Percentiles rank a stretch among this genome's conserved stretches.
These are phyloP conservation scores for Heliosperma pusillum DNA, from an alignment of 148 eudicot species.

Conservation along the genomic window DNA sequence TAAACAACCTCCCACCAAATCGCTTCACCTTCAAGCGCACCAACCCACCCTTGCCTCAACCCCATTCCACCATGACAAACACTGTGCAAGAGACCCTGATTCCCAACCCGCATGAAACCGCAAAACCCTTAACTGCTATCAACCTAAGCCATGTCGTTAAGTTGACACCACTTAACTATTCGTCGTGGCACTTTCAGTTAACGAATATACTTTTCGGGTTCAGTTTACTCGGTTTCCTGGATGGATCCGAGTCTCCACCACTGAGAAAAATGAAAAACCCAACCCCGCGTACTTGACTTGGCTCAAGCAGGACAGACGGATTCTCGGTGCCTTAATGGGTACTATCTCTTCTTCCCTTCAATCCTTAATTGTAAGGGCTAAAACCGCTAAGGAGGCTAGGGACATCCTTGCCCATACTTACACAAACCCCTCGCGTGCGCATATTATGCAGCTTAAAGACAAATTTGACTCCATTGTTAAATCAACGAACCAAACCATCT, in stretches of 20 bases:
- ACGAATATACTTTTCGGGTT: no score
- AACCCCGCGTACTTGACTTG: no score
- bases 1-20: constrained; percentile 11
- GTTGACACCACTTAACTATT: no score
- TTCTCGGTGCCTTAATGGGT: constrained; percentile 7
- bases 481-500: no score
- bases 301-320: no score
- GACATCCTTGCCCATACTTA: constrained; percentile 8
- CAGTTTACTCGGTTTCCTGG: no score
- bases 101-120: constrained; percentile 9
- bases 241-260: constrained; percentile 1
- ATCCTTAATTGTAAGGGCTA: constrained; percentile 5
- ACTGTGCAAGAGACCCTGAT: no score
- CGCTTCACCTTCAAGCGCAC: constrained; percentile 11
- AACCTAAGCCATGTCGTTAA: neutral
- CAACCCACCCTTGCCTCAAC: neutral
- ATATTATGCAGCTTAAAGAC: no score
- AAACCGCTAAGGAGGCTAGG: no score
- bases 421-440: constrained; percentile 10
- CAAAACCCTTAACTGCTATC: constrained; percentile 11
- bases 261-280: neutral
- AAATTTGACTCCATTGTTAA: no score
- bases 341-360: constrained; percentile 6
- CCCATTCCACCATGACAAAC: no score
- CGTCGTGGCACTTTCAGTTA: no score